Evolutionary conservation across 2,329 filamentous ascomycete genomes (phyloP).

Genomic region (Calonectria hongkongensis): DNA sequence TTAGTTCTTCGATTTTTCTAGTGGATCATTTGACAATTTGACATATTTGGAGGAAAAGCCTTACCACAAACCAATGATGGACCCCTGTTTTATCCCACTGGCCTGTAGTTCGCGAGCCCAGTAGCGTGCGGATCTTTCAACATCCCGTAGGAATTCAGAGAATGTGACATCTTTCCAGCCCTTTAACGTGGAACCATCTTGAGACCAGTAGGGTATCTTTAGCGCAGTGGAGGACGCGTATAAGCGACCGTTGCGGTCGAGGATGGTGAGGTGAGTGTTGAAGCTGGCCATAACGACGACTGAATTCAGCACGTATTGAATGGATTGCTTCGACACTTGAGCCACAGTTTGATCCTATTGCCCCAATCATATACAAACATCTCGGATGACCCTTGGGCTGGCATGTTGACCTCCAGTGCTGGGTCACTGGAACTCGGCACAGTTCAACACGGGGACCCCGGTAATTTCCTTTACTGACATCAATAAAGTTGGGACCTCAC

Average conservation of each 20-base stretch:
- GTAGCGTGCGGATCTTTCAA: conserved; percentile 37
- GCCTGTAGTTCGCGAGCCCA: conserved; percentile 37
- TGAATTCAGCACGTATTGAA: no score
- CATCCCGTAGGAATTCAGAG: conserved; percentile 34
- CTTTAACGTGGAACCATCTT: background rate
- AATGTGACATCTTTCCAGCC: conserved; percentile 41
- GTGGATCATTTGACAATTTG: fast-evolving
- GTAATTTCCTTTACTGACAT: no score
- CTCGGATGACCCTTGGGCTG: no score
- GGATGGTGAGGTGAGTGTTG: background rate
- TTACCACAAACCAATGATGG: conserved; percentile 48
- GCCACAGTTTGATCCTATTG: no score
- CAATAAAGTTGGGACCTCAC: no score
- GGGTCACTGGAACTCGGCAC: no score
- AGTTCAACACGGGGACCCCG: no score
- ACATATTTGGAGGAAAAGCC: background rate
- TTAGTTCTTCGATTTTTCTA: background rate
- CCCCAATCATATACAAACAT: no score
- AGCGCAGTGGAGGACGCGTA: conserved; percentile 37
- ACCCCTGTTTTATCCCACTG: background rate
- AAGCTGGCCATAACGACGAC: background rate
- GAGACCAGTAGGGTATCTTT: conserved; percentile 29
- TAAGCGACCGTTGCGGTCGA: background rate
- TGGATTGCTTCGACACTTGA: no score
- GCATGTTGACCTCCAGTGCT: no score